These are phyloP conservation scores for Colletotrichum sp. DNA, from an alignment of 2,329 filamentous ascomycete species.

Conservation along the genomic window DNA sequence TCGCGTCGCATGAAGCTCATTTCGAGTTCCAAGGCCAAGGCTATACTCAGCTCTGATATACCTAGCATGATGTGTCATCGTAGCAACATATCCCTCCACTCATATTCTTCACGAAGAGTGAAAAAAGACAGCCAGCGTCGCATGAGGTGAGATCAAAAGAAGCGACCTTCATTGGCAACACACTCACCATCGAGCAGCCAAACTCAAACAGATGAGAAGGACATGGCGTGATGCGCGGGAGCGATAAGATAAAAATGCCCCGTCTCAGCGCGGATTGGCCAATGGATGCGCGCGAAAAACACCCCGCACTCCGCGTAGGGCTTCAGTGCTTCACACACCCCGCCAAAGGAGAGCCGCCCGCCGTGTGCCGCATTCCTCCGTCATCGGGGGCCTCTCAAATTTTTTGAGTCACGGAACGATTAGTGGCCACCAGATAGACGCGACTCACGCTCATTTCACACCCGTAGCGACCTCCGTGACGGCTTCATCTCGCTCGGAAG, in stretches of 20 bases:
- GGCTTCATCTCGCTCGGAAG: neutral
- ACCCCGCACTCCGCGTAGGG: conserved; percentile 12
- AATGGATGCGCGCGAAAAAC: neutral
- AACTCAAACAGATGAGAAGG: neutral
- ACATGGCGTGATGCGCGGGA: neutral
- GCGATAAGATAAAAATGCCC: neutral
- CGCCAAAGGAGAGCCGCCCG: conserved; percentile 1
- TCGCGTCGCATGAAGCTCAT: neutral
- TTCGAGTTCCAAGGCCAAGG: neutral
- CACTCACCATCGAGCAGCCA: neutral
- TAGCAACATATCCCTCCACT: neutral
- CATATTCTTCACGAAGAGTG: neutral
- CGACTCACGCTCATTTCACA: neutral
- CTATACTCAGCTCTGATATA: neutral
- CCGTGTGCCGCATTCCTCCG: neutral
- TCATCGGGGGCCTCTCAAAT: conserved; percentile 11
- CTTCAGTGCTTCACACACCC: neutral
- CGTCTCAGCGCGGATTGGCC: neutral
- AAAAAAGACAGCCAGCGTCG: neutral
- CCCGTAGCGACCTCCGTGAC: neutral
- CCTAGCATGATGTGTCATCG: neutral
- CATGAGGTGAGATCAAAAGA: conserved; percentile 8
- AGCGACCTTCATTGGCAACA: conserved; percentile 6
- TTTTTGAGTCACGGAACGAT: conserved; percentile 14
- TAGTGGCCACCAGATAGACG: neutral